These are phyloP conservation scores for Oryza rufipogon DNA, from an alignment of 176 grass and related monocot genomes.

Conservation along the genomic window DNA sequence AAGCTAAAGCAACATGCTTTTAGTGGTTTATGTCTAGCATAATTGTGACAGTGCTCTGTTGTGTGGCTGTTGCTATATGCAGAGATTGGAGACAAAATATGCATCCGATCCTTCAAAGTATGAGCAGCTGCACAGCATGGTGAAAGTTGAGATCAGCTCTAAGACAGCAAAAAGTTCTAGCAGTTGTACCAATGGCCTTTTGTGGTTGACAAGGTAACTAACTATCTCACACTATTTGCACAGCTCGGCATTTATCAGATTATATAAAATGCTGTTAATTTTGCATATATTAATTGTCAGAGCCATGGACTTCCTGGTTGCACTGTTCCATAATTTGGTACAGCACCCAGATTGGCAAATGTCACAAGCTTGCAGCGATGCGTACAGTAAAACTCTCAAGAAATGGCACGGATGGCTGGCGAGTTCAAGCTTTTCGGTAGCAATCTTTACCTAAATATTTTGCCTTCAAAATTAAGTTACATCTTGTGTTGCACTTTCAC, in stretches of 20 bases:
- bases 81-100: constrained; percentile 85
- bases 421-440: constrained; percentile 84
- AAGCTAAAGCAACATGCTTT: not conserved
- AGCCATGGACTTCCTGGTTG: constrained; percentile 88
- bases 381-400: constrained; percentile 81
- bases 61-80: not conserved
- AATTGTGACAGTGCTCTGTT: constrained; percentile 6
- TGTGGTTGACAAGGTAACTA: constrained; percentile 87
- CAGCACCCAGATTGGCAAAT: constrained; percentile 73
- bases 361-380: constrained; percentile 68
- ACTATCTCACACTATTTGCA: constrained; percentile 4
- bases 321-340: constrained; percentile 68
- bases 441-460: constrained; percentile 19
- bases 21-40: not conserved
- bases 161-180: constrained; percentile 85
- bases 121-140: constrained; percentile 68
- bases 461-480: not conserved
- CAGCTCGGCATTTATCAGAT: not conserved
- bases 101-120: constrained; percentile 67
- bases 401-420: constrained; percentile 87
- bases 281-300: constrained; percentile 33
- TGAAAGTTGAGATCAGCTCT: constrained; percentile 70
- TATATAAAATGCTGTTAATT: not conserved
- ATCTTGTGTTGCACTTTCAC: not conserved
- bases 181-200: constrained; percentile 74